Evolutionary conservation across 2,329 filamentous ascomycete species (phyloP), one percentile per base, ranked within the genome.

Genomic region (Hypoxylon sp.): DNA sequence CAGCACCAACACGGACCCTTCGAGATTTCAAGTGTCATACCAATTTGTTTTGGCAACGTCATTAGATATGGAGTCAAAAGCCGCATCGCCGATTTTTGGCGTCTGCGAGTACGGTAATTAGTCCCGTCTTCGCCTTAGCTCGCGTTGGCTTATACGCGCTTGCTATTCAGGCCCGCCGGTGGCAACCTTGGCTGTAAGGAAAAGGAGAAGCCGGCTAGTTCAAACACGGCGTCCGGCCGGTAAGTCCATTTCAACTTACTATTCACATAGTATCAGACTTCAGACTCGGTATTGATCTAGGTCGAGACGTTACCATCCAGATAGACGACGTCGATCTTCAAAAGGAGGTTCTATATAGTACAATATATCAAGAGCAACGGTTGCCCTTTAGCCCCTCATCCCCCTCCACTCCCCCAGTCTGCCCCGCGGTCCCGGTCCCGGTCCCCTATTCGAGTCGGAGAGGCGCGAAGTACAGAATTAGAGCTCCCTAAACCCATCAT

Each of bases 71-170:
- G 33, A 29, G 10, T 26, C 31, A 49, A 26, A 4, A n/a, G n/a
- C 15, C 17, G 42, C 45, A 27, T 45, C 49, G 43, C 37, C 46
- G 49, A 58, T 35, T 46, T 58, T 54, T 61, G 49, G 49, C 29
- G 49, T 58, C 58, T 58, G 58, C 55, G 49, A 50, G 49, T 54
- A 41, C 24, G 45, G 40, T 33, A 41, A 40, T 17, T 55, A 23
- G 24, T 48, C 31, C 48, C 38, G 24, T 9, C 21, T 4, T 43
- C n/a, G 27, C 23, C 23, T 43, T 40, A 40, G 37, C 35, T 47
- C 26, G 50, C 15, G 40, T 21, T 20, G 20, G 37, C 35, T 41
- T 33, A 43, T 17, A 38, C 15, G 15, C 21, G 23, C 5, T 40
- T 18, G 15, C 15, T 35, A 35, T 40, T 26, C 33, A 42, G 46